These are phyloP conservation scores for Suillus subluteus DNA, from an alignment of 768 basidiomycete species.

Conservation along the genomic window DNA sequence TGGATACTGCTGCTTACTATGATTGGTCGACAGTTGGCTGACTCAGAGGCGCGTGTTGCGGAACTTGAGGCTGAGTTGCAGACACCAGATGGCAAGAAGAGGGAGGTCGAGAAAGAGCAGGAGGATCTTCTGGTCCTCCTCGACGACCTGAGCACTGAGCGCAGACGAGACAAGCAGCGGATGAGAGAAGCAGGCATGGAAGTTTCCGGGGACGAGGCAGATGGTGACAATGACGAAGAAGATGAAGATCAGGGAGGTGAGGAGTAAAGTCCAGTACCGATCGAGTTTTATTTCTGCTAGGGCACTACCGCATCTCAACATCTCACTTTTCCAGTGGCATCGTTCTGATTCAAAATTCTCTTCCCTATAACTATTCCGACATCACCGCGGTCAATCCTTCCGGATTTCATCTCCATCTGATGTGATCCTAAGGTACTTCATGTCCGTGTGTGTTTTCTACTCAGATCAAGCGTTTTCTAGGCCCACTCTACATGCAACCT, in stretches of 20 bases:
- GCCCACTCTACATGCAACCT: not conserved
- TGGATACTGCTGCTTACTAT: not conserved
- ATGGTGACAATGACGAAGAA: slow-evolving; percentile 59
- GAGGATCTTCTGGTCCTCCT: slow-evolving; percentile 93
- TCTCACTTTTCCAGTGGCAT: not conserved
- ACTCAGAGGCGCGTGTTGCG: slow-evolving; percentile 50
- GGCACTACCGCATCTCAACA: not conserved
- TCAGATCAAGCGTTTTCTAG: not conserved
- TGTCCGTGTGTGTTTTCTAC: not conserved
- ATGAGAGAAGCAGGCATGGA: slow-evolving; percentile 79
- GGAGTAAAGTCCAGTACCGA: not conserved
- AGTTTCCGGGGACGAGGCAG: slow-evolving; percentile 92
- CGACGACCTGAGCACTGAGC: slow-evolving; percentile 88
- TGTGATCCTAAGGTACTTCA: not conserved
- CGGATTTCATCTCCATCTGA: slow-evolving; percentile 5
- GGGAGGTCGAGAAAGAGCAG: slow-evolving; percentile 93
- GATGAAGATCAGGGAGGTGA: slow-evolving; percentile 43
- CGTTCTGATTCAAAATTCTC: not conserved
- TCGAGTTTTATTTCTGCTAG: not conserved
- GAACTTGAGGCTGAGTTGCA: slow-evolving; percentile 51
- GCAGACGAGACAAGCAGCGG: slow-evolving; percentile 78
- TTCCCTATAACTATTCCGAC: not conserved
- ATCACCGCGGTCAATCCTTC: not conserved
- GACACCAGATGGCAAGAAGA: slow-evolving; percentile 63
- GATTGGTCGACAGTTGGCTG: slow-evolving; percentile 40